phyloP scores from a whole-genome alignment of 2,329 filamentous ascomycete species.

The Paecilomyces sp. region DNA sequence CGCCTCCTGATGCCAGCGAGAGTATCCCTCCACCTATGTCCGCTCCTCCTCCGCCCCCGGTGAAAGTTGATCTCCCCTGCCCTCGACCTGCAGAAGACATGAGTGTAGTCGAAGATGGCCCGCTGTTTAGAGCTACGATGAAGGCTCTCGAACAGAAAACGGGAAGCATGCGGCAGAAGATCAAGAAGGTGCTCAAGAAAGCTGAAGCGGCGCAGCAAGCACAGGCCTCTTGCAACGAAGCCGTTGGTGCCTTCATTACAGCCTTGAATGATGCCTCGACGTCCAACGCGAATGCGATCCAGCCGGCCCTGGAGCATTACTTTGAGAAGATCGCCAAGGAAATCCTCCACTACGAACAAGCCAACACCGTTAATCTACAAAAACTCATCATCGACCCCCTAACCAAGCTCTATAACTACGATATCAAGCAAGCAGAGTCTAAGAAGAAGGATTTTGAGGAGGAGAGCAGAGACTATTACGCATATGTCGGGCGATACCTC shows the following conservation, averaged over 20 bases:
- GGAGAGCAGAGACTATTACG: constrained; percentile 97
- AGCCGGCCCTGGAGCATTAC: constrained; percentile 93
- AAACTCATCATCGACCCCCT: constrained; percentile 93
- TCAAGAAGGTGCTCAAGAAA: constrained; percentile 92
- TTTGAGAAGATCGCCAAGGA: constrained; percentile 95
- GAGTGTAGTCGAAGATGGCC: constrained; percentile 80
- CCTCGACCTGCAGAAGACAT: constrained; percentile 81
- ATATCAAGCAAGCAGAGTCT: constrained; percentile 94
- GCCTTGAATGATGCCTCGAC: constrained; percentile 79
- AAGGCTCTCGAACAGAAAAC: constrained; percentile 96
- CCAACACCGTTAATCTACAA: constrained; percentile 77
- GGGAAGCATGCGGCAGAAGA: constrained; percentile 82
- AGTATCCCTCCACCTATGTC: constrained; percentile 13
- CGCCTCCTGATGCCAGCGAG: constrained; percentile 24
- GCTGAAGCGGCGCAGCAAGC: constrained; percentile 82
- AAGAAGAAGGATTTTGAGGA: constrained; percentile 99
- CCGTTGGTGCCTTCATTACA: constrained; percentile 74
- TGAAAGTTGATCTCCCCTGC: constrained; percentile 83
- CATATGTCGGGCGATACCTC: constrained; percentile 90
- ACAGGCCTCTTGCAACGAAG: constrained; percentile 78
- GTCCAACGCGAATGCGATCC: constrained; percentile 93
- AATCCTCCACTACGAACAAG: constrained; percentile 77
- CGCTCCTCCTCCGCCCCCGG: constrained; percentile 30
- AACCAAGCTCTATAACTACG: constrained; percentile 81
- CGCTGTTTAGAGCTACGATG: constrained; percentile 92